Evolutionary conservation across 352 stramenopile species (phyloP).

Genomic region (Globisporangium paddicum): DNA sequence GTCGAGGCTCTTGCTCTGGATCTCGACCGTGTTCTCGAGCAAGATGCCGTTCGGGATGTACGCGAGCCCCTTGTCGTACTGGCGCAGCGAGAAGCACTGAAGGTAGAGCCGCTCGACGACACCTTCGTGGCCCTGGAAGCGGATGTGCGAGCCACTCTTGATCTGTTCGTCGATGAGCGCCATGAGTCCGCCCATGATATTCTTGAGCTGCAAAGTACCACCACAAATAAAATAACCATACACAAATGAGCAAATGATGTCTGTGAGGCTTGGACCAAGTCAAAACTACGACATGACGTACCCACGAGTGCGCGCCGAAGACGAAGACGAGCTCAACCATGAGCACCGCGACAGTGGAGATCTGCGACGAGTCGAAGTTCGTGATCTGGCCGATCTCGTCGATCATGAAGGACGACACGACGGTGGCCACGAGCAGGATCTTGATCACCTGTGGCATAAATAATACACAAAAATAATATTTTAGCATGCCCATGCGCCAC

Average conservation of each 20-base stretch:
- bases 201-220: constrained; percentile 52
- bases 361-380: constrained; percentile 75
- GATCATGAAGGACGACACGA: constrained; percentile 85
- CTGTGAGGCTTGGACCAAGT: background rate
- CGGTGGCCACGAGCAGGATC: constrained; percentile 67
- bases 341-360: constrained; percentile 73
- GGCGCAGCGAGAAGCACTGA: constrained; percentile 72
- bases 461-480: background rate
- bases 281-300: constrained; percentile 17
- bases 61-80: constrained; percentile 77
- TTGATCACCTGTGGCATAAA: constrained; percentile 58
- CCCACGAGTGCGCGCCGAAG: constrained; percentile 77
- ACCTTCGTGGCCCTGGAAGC: constrained; percentile 73
- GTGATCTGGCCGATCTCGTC: constrained; percentile 75
- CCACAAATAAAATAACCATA: constrained; percentile 5
- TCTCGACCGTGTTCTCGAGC: constrained; percentile 66
- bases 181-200: constrained; percentile 81
- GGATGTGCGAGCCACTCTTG: constrained; percentile 69
- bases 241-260: background rate
- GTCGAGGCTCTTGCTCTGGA: constrained; percentile 65
- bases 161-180: constrained; percentile 80
- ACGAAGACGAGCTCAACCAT: constrained; percentile 79
- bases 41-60: constrained; percentile 82
- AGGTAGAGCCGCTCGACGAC: constrained; percentile 79
- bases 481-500: background rate